Percentiles rank a stretch among this genome's conserved stretches.
These are phyloP conservation scores for Passalora sequoiae DNA, from an alignment of 2,329 filamentous ascomycete species.

Conservation along the genomic window DNA sequence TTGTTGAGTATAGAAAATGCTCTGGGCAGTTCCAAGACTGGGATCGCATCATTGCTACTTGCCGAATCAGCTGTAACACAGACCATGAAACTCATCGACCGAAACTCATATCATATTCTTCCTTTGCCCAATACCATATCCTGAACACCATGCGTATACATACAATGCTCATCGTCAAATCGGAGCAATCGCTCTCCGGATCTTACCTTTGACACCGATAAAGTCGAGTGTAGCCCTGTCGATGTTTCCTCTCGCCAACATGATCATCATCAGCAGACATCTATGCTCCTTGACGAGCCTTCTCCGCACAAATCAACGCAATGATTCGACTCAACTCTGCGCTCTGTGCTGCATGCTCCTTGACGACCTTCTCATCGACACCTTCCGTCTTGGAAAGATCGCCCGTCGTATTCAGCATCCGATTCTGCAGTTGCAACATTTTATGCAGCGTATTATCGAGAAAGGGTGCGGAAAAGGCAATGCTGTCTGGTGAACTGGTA, in stretches of 20 bases:
- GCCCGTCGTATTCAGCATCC: slow-evolving; percentile 46
- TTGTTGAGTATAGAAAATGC: no score
- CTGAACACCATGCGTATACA: slow-evolving; percentile 7
- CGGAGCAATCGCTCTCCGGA: no score
- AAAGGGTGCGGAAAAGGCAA: slow-evolving; percentile 50
- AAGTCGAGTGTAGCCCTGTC: not conserved
- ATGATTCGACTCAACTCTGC: slow-evolving; percentile 48
- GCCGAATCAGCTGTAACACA: no score
- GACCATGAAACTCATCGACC: no score
- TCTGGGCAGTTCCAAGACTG: no score
- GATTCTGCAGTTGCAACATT: slow-evolving; percentile 46
- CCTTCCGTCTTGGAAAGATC: slow-evolving; percentile 43
- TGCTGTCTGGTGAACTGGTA: slow-evolving; percentile 33
- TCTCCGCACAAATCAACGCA: slow-evolving; percentile 49
- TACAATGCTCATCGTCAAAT: slow-evolving; percentile 3
- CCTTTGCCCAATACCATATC: not conserved
- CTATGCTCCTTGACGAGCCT: slow-evolving; percentile 45
- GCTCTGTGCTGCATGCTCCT: slow-evolving; percentile 47
- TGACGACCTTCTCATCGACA: slow-evolving; percentile 44
- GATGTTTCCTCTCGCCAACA: not conserved
- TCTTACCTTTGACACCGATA: no score
- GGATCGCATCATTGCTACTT: no score
- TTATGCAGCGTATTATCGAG: slow-evolving; percentile 50
- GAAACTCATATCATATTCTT: no score
- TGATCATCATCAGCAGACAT: not conserved